Evolutionary conservation across 176 grass and related monocot genomes (phyloP).

Genomic region (Avena atlantica): DNA sequence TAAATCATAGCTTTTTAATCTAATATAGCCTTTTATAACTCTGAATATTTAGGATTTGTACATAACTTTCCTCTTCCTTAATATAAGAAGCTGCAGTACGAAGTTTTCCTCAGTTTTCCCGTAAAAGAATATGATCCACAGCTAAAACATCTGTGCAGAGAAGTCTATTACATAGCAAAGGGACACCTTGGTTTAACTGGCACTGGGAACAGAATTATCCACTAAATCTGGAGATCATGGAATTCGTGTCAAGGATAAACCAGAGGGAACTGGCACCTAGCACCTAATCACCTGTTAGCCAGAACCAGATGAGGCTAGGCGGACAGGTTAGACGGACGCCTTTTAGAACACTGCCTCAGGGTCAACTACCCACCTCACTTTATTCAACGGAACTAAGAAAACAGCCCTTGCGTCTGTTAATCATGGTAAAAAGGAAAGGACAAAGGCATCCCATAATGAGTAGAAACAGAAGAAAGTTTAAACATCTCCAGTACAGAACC

Average conservation of each 20-base stretch:
- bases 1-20: neutral
- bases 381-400: slow-evolving; percentile 19
- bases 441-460: neutral
- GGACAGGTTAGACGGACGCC: neutral
- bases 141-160: slow-evolving; percentile 29
- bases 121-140: neutral
- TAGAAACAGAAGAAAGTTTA: neutral
- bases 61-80: neutral
- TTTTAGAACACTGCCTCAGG: slow-evolving; percentile 3
- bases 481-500: slow-evolving; percentile 10
- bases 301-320: neutral
- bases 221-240: slow-evolving; percentile 2
- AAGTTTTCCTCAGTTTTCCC: neutral
- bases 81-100: neutral
- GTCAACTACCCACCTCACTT: neutral
- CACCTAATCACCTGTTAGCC: slow-evolving; percentile 5
- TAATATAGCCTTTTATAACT: neutral
- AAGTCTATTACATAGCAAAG: slow-evolving; percentile 23
- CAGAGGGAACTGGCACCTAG: neutral
- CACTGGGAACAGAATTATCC: neutral
- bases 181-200: neutral
- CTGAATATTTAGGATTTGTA: neutral
- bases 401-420: neutral
- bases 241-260: slow-evolving; percentile 28
- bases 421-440: neutral